These are phyloP conservation scores for Penicillium subrubescens DNA, from an alignment of 495 filamentous ascomycete species.

Conservation along the genomic window DNA sequence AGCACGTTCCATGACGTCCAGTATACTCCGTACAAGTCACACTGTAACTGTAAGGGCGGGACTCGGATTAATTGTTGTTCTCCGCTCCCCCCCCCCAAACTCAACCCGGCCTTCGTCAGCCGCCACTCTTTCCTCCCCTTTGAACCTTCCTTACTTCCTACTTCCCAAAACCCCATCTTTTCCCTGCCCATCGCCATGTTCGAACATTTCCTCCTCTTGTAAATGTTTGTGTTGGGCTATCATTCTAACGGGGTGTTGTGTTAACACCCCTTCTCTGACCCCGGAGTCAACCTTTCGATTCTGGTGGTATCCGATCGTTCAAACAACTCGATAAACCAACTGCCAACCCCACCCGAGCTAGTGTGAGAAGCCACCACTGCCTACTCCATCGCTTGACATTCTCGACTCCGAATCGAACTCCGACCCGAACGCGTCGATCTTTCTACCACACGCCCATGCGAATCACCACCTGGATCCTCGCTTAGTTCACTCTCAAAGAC, in stretches of 20 bases:
- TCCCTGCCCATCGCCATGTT: conserved; percentile 9
- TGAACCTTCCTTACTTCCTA: conserved; percentile 26
- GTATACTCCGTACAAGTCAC: neutral
- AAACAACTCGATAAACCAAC: neutral
- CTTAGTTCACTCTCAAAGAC: conserved; percentile 14
- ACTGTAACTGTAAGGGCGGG: conserved; percentile 12
- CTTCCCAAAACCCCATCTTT: neutral
- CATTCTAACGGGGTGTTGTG: conserved; percentile 29
- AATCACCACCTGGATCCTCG: conserved; percentile 19
- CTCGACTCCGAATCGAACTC: conserved; percentile 17
- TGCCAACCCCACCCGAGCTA: conserved; percentile 15
- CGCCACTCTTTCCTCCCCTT: conserved; percentile 38
- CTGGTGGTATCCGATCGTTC: conserved; percentile 9
- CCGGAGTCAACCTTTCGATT: neutral
- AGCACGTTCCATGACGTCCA: conserved; percentile 2
- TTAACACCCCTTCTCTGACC: conserved; percentile 7
- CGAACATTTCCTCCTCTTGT: conserved; percentile 11
- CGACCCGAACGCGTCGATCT: conserved; percentile 25
- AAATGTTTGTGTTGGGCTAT: conserved; percentile 31
- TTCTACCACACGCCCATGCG: conserved; percentile 17
- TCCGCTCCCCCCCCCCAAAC: conserved; percentile 27
- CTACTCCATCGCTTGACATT: conserved; percentile 16
- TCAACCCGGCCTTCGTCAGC: conserved; percentile 41
- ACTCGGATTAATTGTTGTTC: conserved; percentile 37
- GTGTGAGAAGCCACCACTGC: conserved; percentile 25